Conservation (phyloP, 192 early-diverging fungal genomes). For the Rhizophagus sp. region DNA sequence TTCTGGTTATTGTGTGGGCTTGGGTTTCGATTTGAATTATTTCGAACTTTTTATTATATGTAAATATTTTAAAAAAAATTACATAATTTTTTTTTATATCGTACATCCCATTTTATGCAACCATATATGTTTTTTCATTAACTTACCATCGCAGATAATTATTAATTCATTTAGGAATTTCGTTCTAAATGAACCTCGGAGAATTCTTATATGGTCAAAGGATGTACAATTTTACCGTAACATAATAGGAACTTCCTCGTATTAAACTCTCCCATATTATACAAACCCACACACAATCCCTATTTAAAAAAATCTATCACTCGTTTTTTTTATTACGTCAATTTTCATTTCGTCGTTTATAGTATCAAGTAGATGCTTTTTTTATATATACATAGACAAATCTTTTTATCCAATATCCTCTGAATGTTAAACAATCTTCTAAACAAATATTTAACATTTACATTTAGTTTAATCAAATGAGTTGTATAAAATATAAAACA, state of each 20-base stretch:
- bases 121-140: neutral
- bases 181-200: neutral
- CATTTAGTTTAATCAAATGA: neutral
- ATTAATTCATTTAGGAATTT: neutral
- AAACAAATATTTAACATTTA: neutral
- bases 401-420: neutral
- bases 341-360: neutral
- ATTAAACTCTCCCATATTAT: neutral
- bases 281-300: neutral
- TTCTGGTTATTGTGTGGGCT: neutral
- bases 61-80: neutral
- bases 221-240: too few species aligned
- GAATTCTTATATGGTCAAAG: too few species aligned
- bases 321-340: neutral
- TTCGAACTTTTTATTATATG: neutral
- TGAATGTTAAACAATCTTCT: neutral
- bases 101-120: neutral
- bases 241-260: neutral
- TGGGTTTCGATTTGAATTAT: neutral
- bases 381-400: neutral
- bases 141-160: neutral
- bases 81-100: too few species aligned
- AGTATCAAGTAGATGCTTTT: neutral
- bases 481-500: neutral
- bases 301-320: neutral